Evolutionary conservation across 2,329 filamentous ascomycete species (phyloP).

Genomic region (Aureobasidium namibiae): DNA sequence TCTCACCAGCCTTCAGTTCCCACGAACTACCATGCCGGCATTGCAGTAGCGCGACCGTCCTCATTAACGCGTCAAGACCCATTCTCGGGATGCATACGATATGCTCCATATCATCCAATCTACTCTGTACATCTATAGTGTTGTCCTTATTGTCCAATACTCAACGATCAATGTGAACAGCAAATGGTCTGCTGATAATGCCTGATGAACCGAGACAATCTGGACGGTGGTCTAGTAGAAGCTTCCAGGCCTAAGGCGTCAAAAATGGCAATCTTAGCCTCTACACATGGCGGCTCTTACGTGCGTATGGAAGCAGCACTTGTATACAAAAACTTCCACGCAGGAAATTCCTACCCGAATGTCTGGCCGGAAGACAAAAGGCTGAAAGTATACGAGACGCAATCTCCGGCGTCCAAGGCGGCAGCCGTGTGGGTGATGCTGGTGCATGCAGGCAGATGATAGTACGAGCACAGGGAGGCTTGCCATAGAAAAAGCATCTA

Average conservation of each 20-base stretch:
- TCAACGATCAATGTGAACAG: background rate
- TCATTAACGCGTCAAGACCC: background rate
- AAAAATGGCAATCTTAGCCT: background rate
- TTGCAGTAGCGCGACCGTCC: constrained; percentile 2
- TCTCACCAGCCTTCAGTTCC: background rate
- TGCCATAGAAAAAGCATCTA: background rate
- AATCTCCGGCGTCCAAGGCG: constrained; percentile 5
- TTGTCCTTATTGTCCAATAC: background rate
- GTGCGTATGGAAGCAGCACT: background rate
- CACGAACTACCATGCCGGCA: background rate
- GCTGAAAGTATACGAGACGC: background rate
- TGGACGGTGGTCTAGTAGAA: constrained; percentile 9
- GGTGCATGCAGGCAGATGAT: constrained; percentile 7
- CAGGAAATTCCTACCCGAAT: too few species aligned
- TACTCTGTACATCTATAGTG: background rate
- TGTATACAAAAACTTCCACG: background rate
- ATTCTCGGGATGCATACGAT: background rate
- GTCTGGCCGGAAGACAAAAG: background rate
- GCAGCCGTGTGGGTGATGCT: background rate
- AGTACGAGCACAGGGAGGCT: background rate
- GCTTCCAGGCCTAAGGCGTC: background rate
- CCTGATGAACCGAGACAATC: background rate
- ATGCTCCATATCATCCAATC: background rate
- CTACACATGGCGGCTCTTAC: background rate
- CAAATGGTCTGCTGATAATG: background rate